Percentiles rank a stretch among this genome's conserved stretches.
Evolutionary conservation across 2,329 filamentous ascomycete species (phyloP).

Genomic region (Alternaria sp.): DNA sequence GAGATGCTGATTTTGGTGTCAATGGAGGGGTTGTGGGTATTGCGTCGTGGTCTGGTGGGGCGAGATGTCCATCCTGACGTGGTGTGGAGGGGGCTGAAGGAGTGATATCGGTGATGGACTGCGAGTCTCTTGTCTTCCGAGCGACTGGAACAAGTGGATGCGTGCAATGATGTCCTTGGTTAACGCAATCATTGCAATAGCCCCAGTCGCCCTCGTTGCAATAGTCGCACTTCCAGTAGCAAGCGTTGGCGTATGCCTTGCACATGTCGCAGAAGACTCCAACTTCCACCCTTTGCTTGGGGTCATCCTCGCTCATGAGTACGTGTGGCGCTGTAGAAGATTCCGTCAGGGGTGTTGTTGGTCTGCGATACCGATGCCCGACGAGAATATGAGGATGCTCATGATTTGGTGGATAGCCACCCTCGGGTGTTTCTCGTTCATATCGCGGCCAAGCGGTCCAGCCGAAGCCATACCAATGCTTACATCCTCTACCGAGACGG

Average conservation of each 20-base stretch:
- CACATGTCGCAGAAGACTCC: conserved; percentile 88
- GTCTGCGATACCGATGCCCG: conserved; percentile 56
- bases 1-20: conserved; percentile 56
- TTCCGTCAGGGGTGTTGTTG: conserved; percentile 35
- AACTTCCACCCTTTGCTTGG: conserved; percentile 71
- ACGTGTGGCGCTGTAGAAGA: conserved; percentile 32
- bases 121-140: conserved; percentile 58
- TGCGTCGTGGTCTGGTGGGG: conserved; percentile 38
- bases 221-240: conserved; percentile 86
- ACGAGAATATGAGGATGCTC: conserved; percentile 63
- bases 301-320: conserved; percentile 70
- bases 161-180: conserved; percentile 79
- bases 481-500: conserved; percentile 76
- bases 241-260: conserved; percentile 75
- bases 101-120: conserved; percentile 12
- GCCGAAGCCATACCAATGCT: conserved; percentile 89
- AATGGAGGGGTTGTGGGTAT: conserved; percentile 47
- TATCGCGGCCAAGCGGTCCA: conserved; percentile 73
- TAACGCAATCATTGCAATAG: conserved; percentile 88
- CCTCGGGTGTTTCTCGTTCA: conserved; percentile 57
- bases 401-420: conserved; percentile 52
- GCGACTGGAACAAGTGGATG: conserved; percentile 81
- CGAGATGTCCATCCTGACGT: conserved; percentile 33
- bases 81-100: conserved; percentile 29
- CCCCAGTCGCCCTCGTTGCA: conserved; percentile 97